Conservation (phyloP, 164 flowering plant species). For the Dillenia suffruticosa region DNA sequence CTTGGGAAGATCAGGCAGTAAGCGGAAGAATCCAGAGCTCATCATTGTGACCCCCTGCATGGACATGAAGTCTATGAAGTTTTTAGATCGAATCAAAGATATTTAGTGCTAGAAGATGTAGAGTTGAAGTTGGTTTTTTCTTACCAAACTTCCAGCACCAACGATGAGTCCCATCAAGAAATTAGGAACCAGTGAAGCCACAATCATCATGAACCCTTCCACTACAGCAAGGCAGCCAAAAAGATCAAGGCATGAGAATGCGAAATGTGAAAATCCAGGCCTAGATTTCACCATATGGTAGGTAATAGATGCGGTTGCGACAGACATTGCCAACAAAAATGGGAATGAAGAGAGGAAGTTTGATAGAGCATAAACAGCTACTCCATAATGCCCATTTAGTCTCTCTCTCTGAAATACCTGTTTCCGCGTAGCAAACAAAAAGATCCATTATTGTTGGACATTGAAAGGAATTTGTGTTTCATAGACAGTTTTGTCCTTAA, state of each 20-base stretch:
- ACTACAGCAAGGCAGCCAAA: constrained; percentile 42
- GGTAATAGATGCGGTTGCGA: constrained; percentile 30
- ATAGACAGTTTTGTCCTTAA: too few species aligned
- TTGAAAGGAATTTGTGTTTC: too few species aligned
- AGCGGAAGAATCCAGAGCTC: constrained; percentile 78
- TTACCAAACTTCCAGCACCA: constrained; percentile 39
- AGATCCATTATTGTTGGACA: too few species aligned
- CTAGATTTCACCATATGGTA: constrained; percentile 46
- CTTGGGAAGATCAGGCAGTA: constrained; percentile 81
- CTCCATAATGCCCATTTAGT: constrained; percentile 61
- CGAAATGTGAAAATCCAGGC: constrained; percentile 29
- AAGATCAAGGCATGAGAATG: constrained; percentile 37
- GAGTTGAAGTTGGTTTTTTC: constrained; percentile 5
- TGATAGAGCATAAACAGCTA: constrained; percentile 39
- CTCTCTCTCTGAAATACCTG: constrained; percentile 58
- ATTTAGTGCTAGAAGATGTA: not conserved
- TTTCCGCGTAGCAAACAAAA: too few species aligned
- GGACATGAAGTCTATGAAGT: not conserved
- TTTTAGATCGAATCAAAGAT: too few species aligned
- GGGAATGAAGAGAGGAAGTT: constrained; percentile 61
- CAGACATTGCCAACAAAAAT: constrained; percentile 36
- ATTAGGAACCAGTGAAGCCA: constrained; percentile 68
- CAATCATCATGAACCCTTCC: constrained; percentile 68
- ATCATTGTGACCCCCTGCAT: constrained; percentile 77
- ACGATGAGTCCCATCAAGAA: constrained; percentile 55